Percentiles rank a stretch among this genome's conserved stretches.
phyloP scores from a whole-genome alignment of 2,329 filamentous ascomycete species.

The Hawksworthiomyces lignivorus region DNA sequence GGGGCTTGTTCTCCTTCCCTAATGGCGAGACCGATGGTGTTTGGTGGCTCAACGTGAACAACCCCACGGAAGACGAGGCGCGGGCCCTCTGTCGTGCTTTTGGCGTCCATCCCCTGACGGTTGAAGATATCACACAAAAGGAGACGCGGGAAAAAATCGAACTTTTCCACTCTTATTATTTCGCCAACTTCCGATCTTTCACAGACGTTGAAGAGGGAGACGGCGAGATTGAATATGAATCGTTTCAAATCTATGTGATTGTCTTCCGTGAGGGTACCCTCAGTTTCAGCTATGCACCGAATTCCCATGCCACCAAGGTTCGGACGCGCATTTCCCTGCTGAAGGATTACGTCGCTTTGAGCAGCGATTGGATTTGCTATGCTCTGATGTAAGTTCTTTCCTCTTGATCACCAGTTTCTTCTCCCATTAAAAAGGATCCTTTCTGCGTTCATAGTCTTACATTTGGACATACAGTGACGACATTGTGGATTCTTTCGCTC shows the following conservation, averaged over 20 bases:
- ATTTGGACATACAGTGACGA: slow-evolving; percentile 61
- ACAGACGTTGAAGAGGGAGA: slow-evolving; percentile 68
- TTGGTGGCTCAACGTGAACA: slow-evolving; percentile 98
- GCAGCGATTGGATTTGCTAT: slow-evolving; percentile 98
- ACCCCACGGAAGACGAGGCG: slow-evolving; percentile 82
- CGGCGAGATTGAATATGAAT: slow-evolving; percentile 78
- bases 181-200: slow-evolving; percentile 95
- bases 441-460: no score
- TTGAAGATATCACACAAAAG: slow-evolving; percentile 91
- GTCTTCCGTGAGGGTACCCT: slow-evolving; percentile 93
- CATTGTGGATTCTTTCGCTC: slow-evolving; percentile 93
- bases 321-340: slow-evolving; percentile 85
- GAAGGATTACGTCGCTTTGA: slow-evolving; percentile 90
- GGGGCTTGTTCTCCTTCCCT: slow-evolving; percentile 70
- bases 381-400: slow-evolving; percentile 68
- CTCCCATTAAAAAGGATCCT: slow-evolving; percentile 21
- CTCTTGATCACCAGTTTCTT: background rate
- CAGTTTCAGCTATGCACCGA: slow-evolving; percentile 87
- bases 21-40: slow-evolving; percentile 65
- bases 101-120: slow-evolving; percentile 88
- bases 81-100: slow-evolving; percentile 87
- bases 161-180: slow-evolving; percentile 95
- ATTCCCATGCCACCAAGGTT: slow-evolving; percentile 80
- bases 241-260: slow-evolving; percentile 93
- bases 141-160: slow-evolving; percentile 98